Base-by-base conservation (phyloP, 441 rosid genomes). In the Croton laevigatus region DNA sequence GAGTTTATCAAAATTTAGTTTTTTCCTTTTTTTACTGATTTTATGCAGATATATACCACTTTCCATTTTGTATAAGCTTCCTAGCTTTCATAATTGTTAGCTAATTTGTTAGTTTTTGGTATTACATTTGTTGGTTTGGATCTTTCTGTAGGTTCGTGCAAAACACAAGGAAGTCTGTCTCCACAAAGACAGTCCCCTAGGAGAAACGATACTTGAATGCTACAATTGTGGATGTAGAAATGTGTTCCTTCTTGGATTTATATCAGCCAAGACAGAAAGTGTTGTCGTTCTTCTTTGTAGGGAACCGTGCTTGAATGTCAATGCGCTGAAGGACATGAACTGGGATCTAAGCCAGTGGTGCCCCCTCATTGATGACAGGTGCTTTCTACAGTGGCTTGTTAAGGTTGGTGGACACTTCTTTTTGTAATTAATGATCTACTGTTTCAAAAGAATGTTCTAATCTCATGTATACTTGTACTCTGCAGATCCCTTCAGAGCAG, bases 321-420 rank as follows among this genome's bases (percentile, higher is more conserved):
- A 96, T 83, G 98, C 99, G 55, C 74, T 96, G 86, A 96, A 96
- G 85, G 99, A 96, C 86, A 91, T 96, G 99, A 93, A 93, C 65
- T 96, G 99, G 99, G 99, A 96, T 80, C 81, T 93, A 73, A 96
- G 99, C 82, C 98, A 96, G 76, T 96, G 98, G 99, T 93, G 97
- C 60, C 97, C 99, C 66, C 84, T 96, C 76, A 96, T 96, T 78
- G 99, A 96, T 73, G 99, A 96, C 79, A 89, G 99, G 78, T 96
- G 99, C 81, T 96, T 96, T 78, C 80, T 93, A 69, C 97, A 90
- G 73, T 96, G 99, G 99, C 94, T 96, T 76, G 98, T 96, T 58
- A 96, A 96, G 97, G 99, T 96, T 78, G 60, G 86, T 74, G 48
- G 71, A 49, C 65, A 27, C 70, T 42, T n/a, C 62, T 19, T 44